Evolutionary conservation across 2,329 filamentous ascomycete genomes (phyloP).

Genomic region (Alternaria gaisen): DNA sequence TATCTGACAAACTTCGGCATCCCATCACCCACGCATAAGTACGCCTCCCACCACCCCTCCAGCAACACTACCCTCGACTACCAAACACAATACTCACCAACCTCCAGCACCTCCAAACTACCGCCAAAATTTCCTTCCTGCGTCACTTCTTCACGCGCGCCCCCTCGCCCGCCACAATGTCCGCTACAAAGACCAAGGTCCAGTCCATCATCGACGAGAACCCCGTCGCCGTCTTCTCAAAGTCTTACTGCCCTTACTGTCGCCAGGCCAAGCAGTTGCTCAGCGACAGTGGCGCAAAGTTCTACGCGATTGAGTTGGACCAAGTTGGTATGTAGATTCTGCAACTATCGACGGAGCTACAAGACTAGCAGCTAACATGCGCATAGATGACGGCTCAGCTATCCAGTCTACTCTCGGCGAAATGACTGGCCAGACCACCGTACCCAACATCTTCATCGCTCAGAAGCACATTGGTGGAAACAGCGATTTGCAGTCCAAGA

Average conservation of each 20-base stretch:
- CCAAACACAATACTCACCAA: not conserved
- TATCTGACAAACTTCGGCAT: not conserved
- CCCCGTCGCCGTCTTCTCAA: constrained; percentile 92
- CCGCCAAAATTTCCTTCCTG: constrained; percentile 71
- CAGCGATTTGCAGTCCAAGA: constrained; percentile 80
- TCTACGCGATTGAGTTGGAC: constrained; percentile 82
- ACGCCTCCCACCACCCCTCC: not conserved
- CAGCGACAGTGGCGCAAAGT: constrained; percentile 74
- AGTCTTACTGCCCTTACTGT: constrained; percentile 97
- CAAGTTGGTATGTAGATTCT: constrained; percentile 70
- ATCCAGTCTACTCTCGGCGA: constrained; percentile 85
- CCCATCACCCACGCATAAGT: not conserved
- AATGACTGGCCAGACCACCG: constrained; percentile 83
- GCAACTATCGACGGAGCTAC: not conserved
- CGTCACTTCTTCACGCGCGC: constrained; percentile 73
- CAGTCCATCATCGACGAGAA: constrained; percentile 90
- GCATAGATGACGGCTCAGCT: constrained; percentile 77
- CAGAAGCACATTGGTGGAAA: constrained; percentile 96
- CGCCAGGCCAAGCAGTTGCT: constrained; percentile 78
- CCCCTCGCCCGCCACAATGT: constrained; percentile 73
- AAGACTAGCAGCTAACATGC: not conserved
- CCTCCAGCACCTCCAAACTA: constrained; percentile 15
- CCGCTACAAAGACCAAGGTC: constrained; percentile 82
- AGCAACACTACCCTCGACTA: not conserved
- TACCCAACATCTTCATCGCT: constrained; percentile 94